phyloP scores from a whole-genome alignment of 164 flowering plant species.

The Tinospora cordifolia region DNA sequence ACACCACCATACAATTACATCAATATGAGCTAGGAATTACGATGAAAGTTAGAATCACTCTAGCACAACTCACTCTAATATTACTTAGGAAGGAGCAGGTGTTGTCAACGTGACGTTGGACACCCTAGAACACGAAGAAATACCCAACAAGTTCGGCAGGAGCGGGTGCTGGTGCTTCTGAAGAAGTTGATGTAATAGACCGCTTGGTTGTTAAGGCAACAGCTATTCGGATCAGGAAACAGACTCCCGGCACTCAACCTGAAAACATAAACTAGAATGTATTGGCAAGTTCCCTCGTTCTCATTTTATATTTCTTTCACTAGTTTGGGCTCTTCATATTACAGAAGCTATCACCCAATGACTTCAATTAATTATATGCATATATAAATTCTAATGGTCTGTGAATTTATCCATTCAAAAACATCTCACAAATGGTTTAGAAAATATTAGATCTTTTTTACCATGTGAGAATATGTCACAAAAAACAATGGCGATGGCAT shows the following conservation, averaged over 20 bases:
- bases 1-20: no score
- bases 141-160: constrained; percentile 72
- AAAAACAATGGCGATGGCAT: constrained; percentile 67
- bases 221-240: constrained; percentile 91
- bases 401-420: no score
- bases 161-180: constrained; percentile 99
- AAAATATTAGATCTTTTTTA: no score
- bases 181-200: constrained; percentile 80
- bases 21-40: no score
- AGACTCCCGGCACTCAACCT: constrained; percentile 87
- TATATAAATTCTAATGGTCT: no score
- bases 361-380: no score
- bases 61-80: no score
- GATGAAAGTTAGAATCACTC: no score
- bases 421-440: no score
- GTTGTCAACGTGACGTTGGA: constrained; percentile 90
- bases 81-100: constrained; percentile 69
- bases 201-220: constrained; percentile 69
- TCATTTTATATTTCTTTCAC: no score
- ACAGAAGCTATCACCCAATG: no score
- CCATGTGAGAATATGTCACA: constrained; percentile 22
- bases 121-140: constrained; percentile 60
- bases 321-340: no score
- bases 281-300: constrained; percentile 42
- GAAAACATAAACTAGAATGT: constrained; percentile 93